Evolutionary conservation across 768 basidiomycete genomes (phyloP), one percentile per base, ranked within the genome.

Genomic region (Tephrocybe sp.): DNA sequence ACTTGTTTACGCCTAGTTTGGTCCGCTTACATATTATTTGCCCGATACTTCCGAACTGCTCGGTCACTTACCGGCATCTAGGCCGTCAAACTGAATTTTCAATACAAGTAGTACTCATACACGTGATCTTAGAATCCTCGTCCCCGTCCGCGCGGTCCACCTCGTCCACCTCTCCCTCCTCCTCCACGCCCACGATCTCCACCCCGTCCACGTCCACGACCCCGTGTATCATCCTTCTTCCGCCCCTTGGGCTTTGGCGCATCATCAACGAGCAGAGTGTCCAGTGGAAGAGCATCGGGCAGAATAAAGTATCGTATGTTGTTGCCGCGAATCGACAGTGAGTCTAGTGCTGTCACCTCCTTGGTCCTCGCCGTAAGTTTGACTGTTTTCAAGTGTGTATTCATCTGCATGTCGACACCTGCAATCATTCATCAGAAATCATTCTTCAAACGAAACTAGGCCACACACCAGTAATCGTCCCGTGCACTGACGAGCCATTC

Each of bases 321-420:
- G 77, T 97, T 98, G 33, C 97, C 96, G 47, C 96, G 84, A 64
- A 99, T 95, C 33, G 93, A 94, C 43, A 98, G 78, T 3, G 87
- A 78, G 69, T 99, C 96, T 48, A 98, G 84, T 17, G 89, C 75
- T 22, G 84, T 72, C 4, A 94, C 91, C 49, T 94, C 91, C 53
- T 91, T 88, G 67, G 92, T 94, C 48, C 92, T 84, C 26, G 84
- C 79, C n/a, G 92, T 92, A 77, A 98, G 87, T 73, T 97, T 98
- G 58, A 99, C 91, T 42, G 93, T 92, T 77, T 99, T 99, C 46
- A 99, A 78, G 61, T 98, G 89, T 2, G 96, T 98, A 75, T 98
- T 98, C 96, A 99, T 99, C 64, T 96, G 93, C 80, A 96, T 94
- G 71, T 99, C 96, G 45, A 99, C 97, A 52, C 94, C 96, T 98